Evolutionary conservation across 805 yeast genomes (phyloP).

Genomic region (Spencermartinsiella europaea): DNA sequence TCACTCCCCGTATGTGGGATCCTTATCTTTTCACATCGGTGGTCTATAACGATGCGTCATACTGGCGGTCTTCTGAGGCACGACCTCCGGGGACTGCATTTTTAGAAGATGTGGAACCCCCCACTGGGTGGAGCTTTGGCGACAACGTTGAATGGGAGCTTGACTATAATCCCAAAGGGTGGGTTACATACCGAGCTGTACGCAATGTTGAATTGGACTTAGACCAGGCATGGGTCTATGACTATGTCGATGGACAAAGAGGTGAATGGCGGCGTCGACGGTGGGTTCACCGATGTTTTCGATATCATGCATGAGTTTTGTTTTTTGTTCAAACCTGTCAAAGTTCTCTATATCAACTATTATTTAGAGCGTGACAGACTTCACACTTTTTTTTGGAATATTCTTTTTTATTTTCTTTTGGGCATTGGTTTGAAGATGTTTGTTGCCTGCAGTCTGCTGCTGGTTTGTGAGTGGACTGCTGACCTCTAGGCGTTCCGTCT

Average conservation of each 20-base stretch:
- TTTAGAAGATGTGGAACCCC: conserved; percentile 57
- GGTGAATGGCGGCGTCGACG: conserved; percentile 40
- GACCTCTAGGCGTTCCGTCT: too few relatives aligned
- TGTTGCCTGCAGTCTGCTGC: too few relatives aligned
- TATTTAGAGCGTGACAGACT: too few relatives aligned
- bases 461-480: too few relatives aligned
- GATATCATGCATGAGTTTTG: conserved; percentile 16
- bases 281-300: conserved; percentile 32
- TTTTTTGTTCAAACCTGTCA: too few relatives aligned
- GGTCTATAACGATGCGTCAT: conserved; percentile 49
- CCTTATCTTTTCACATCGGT: conserved; percentile 51
- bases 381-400: too few relatives aligned
- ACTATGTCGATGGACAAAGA: conserved; percentile 25
- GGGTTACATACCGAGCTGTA: conserved; percentile 47
- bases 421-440: too few relatives aligned
- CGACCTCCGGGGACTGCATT: conserved; percentile 61
- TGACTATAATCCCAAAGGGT: conserved; percentile 48
- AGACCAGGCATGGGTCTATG: conserved; percentile 37
- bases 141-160: conserved; percentile 57
- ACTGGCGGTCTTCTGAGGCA: conserved; percentile 41
- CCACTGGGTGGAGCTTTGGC: conserved; percentile 69
- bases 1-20: conserved; percentile 57
- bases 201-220: conserved; percentile 25
- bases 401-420: too few relatives aligned
- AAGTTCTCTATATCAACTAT: too few relatives aligned